These are phyloP conservation scores for Quillaja saponaria DNA, from an alignment of 306 rosid species.

Conservation along the genomic window DNA sequence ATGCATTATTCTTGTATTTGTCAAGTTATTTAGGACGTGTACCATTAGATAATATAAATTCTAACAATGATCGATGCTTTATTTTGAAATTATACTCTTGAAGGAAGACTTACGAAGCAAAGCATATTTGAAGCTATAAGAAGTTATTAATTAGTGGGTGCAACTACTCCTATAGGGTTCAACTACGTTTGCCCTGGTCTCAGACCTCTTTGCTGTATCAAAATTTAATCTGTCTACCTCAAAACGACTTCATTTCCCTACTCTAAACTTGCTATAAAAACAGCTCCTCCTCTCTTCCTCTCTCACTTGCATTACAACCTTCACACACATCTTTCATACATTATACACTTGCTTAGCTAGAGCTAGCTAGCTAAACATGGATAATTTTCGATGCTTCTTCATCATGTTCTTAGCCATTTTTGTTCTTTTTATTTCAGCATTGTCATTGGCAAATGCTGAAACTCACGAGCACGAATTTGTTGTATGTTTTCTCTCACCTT, in stretches of 20 bases:
- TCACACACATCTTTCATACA: background rate
- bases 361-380: background rate
- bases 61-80: background rate
- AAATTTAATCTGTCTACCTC: constrained; percentile 75
- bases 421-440: constrained; percentile 55
- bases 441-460: constrained; percentile 53
- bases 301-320: constrained; percentile 19
- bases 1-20: too few relatives aligned
- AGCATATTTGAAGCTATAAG: constrained; percentile 31
- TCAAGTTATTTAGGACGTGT: too few relatives aligned
- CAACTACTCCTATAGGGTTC: constrained; percentile 72
- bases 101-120: constrained; percentile 54
- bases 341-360: constrained; percentile 8
- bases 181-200: constrained; percentile 47
- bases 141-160: constrained; percentile 70
- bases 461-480: constrained; percentile 72
- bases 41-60: too few relatives aligned
- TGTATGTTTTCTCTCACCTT: constrained; percentile 45
- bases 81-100: constrained; percentile 25
- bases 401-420: constrained; percentile 39
- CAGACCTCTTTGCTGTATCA: constrained; percentile 40
- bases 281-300: constrained; percentile 22
- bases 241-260: constrained; percentile 34
- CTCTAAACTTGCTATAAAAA: constrained; percentile 43
- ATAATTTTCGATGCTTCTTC: constrained; percentile 24